Evolutionary conservation across 176 grass and related monocot genomes (phyloP).

Genomic region (Cocos nucifera): DNA sequence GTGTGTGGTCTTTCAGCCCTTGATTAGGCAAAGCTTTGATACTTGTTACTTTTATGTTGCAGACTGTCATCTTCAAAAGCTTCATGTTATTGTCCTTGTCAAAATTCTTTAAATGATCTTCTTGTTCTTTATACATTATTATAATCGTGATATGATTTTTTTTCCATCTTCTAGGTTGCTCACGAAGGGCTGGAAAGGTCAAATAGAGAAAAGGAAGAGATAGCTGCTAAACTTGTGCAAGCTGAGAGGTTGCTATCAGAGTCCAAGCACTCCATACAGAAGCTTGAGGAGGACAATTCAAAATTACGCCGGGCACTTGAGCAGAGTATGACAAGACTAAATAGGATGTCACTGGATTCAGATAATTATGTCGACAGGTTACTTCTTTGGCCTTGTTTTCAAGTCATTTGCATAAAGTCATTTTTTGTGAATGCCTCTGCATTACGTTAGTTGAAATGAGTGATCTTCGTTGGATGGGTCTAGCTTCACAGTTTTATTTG

Average conservation of each 20-base stretch:
- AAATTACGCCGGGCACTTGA: constrained; percentile 76
- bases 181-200: constrained; percentile 57
- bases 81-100: too few relatives aligned
- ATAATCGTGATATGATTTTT: constrained; percentile 5
- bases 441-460: too few relatives aligned
- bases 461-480: too few relatives aligned
- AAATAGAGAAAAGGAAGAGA: constrained; percentile 68
- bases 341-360: constrained; percentile 95
- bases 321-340: constrained; percentile 81
- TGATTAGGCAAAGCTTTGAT: too few relatives aligned
- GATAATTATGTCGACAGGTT: constrained; percentile 98
- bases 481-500: too few relatives aligned
- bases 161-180: constrained; percentile 42
- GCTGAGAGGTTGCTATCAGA: constrained; percentile 67
- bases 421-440: too few relatives aligned
- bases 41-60: too few relatives aligned
- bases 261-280: constrained; percentile 74
- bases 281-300: constrained; percentile 92
- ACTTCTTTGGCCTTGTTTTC: background rate
- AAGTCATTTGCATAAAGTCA: too few relatives aligned
- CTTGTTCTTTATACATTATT: too few relatives aligned
- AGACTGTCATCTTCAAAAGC: too few relatives aligned
- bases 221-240: constrained; percentile 52
- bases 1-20: too few relatives aligned
- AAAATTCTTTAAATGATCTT: too few relatives aligned